Percentiles rank a stretch among this genome's conserved stretches.
phyloP scores from a whole-genome alignment of 805 yeast species.

The Candida gorgasii region DNA sequence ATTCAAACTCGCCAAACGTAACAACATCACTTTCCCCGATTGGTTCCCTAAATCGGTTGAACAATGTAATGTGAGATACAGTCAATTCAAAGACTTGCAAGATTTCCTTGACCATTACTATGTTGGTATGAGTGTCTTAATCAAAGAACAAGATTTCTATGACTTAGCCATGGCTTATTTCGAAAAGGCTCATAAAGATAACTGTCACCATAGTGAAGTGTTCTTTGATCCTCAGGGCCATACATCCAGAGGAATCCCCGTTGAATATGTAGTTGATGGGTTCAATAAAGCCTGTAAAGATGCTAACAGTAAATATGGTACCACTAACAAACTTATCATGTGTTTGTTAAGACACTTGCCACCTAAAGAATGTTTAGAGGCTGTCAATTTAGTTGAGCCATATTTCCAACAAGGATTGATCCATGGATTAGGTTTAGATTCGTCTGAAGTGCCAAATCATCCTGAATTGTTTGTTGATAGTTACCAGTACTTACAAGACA shows the following conservation, averaged over 20 bases:
- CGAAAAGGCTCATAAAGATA: slow-evolving; percentile 56
- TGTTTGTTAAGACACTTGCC: slow-evolving; percentile 79
- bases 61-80: slow-evolving; percentile 59
- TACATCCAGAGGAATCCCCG: slow-evolving; percentile 60
- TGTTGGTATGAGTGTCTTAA: slow-evolving; percentile 76
- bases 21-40: slow-evolving; percentile 59
- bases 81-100: slow-evolving; percentile 65
- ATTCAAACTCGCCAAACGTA: slow-evolving; percentile 68
- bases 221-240: slow-evolving; percentile 89
- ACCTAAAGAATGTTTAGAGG: slow-evolving; percentile 54
- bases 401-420: slow-evolving; percentile 59
- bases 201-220: slow-evolving; percentile 69
- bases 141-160: slow-evolving; percentile 68
- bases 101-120: slow-evolving; percentile 79
- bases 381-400: slow-evolving; percentile 54
- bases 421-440: slow-evolving; percentile 80
- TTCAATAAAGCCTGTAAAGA: slow-evolving; percentile 65
- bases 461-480: slow-evolving; percentile 69
- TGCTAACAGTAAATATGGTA: slow-evolving; percentile 60
- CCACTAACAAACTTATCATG: slow-evolving; percentile 75
- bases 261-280: slow-evolving; percentile 64
- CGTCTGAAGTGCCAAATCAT: slow-evolving; percentile 77
- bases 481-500: slow-evolving; percentile 48
- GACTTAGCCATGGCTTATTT: slow-evolving; percentile 79
- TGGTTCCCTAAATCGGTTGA: slow-evolving; percentile 61